Conservation (phyloP, 305 asterid genomes). For the Solanum hybrid region DNA sequence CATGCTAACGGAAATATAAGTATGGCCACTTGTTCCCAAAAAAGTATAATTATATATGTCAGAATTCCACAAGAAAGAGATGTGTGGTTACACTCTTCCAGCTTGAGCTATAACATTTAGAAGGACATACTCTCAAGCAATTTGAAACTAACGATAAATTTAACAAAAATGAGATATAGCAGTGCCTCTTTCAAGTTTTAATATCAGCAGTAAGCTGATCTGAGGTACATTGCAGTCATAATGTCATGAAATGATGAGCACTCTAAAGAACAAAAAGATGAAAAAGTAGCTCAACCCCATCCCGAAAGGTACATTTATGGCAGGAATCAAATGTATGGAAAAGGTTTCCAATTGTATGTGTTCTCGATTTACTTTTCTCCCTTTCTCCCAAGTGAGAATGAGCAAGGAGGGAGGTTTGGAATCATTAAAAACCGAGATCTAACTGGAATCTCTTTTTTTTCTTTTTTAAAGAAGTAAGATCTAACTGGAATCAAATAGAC, state of each 20-base stretch:
- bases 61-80: not conserved
- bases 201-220: not conserved
- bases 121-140: not conserved
- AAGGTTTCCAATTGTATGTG: not conserved
- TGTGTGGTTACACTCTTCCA: not conserved
- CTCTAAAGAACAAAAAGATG: not conserved
- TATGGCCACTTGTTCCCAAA: not conserved
- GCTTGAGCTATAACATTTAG: not conserved
- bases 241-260: not conserved
- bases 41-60: not conserved
- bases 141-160: not conserved
- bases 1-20: not conserved
- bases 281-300: not conserved
- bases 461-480: not conserved
- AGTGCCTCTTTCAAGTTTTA: not conserved
- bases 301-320: not conserved
- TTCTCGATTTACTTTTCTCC: not conserved
- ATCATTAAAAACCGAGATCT: not conserved
- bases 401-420: not conserved
- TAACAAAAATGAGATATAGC: not conserved
- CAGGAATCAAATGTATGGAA: not conserved
- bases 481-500: not conserved
- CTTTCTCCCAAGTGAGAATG: not conserved
- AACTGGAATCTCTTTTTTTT: not conserved
- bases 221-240: not conserved